Evolutionary conservation across 257 asterid genomes (phyloP).

Genomic region (Knoxia roxburghii): DNA sequence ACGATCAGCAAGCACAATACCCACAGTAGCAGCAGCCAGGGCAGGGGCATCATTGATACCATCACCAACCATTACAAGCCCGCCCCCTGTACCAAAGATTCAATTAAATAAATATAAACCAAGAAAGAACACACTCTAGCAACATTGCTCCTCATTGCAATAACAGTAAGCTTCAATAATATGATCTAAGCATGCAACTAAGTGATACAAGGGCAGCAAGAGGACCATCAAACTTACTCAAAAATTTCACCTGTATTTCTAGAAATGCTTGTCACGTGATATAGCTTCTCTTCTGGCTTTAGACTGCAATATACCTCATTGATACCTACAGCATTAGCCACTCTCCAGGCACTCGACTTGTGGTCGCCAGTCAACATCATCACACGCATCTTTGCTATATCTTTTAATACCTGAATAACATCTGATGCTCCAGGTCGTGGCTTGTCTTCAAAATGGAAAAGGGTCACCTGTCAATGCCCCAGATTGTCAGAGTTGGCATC

Average conservation of each 20-base stretch:
- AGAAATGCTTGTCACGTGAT: slow-evolving; percentile 73
- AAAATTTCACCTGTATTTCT: slow-evolving; percentile 65
- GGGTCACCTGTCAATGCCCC: slow-evolving; percentile 57
- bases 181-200: neutral
- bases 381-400: slow-evolving; percentile 72
- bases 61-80: slow-evolving; percentile 97
- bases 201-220: neutral
- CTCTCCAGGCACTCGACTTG: slow-evolving; percentile 87
- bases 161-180: too few relatives aligned
- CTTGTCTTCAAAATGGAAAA: slow-evolving; percentile 89
- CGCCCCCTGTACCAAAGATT: slow-evolving; percentile 48
- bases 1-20: slow-evolving; percentile 90
- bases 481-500: neutral
- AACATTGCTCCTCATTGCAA: neutral
- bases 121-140: neutral
- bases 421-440: slow-evolving; percentile 74
- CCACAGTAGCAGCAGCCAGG: slow-evolving; percentile 94
- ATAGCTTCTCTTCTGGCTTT: slow-evolving; percentile 95
- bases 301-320: slow-evolving; percentile 78
- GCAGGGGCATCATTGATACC: slow-evolving; percentile 99
- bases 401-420: slow-evolving; percentile 63
- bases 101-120: neutral
- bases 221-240: slow-evolving; percentile 3
- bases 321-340: slow-evolving; percentile 89
- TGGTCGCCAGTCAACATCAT: slow-evolving; percentile 98